A percentile compares a stretch with the other conserved stretches of the same genome.
These are phyloP conservation scores for Quercus rubra DNA, from an alignment of 306 rosid genomes.

Conservation along the genomic window DNA sequence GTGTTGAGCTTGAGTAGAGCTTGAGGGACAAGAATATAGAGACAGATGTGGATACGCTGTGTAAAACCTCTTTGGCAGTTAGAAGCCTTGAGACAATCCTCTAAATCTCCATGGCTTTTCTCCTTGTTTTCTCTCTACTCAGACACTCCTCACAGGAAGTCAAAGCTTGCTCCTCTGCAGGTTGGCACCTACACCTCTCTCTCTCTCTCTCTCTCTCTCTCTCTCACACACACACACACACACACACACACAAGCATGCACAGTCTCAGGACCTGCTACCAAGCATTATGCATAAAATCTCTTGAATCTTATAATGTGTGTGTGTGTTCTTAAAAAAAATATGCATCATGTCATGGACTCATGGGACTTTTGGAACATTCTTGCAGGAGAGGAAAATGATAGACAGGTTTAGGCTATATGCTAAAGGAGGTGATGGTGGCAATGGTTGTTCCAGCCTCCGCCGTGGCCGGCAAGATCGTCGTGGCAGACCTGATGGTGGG, in stretches of 20 bases:
- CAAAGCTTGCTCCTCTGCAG: conserved; percentile 89
- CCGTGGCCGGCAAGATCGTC: conserved; percentile 57
- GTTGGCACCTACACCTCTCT: conserved; percentile 28
- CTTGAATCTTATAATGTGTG: conserved; percentile 2
- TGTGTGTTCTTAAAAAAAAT: conserved; percentile 4
- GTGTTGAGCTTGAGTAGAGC: not conserved
- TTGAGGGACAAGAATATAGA: conserved; percentile 20
- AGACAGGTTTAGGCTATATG: conserved; percentile 65
- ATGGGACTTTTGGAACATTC: conserved; percentile 12
- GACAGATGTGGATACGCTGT: conserved; percentile 45
- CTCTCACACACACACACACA: not conserved
- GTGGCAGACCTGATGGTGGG: conserved; percentile 72
- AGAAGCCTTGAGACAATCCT: conserved; percentile 37
- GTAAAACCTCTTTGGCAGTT: conserved; percentile 34
- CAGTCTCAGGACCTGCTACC: not conserved
- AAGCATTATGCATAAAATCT: not conserved
- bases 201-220: not conserved
- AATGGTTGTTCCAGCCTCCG: conserved; percentile 74
- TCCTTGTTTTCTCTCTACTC: conserved; percentile 41
- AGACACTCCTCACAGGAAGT: conserved; percentile 45
- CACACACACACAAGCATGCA: not conserved
- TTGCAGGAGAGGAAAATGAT: conserved; percentile 87
- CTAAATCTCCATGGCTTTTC: conserved; percentile 44
- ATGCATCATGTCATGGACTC: not conserved
- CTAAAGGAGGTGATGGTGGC: conserved; percentile 93